Evolutionary conservation across 108 stramenopile species (phyloP), one percentile per base, ranked within the genome.

Genomic region (Skeletonema marinoi): DNA sequence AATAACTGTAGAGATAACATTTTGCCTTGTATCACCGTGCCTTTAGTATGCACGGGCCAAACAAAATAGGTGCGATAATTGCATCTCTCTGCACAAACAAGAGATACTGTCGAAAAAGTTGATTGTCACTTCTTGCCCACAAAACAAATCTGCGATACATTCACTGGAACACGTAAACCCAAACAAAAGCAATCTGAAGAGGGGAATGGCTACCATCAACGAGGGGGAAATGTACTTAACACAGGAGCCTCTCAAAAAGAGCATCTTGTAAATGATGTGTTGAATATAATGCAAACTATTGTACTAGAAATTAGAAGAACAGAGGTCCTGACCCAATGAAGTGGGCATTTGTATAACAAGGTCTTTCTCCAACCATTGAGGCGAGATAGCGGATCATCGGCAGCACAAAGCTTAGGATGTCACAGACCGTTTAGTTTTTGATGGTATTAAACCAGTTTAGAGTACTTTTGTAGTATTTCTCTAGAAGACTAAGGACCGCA

Each of bases 371-470:
- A 63, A 71, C 71, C 74, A 54, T 11, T 30, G 7, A 63, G 75
- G 81, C 65, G 81, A 82, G 81, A 63, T 63, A 29, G 44, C 25
- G 82, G 82, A 77, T 69, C 35, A 72, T 83, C 82, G 39, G 82
- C 76, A 83, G 82, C 82, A 62, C 76, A 33, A 68, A 68, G 82
- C 82, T 77, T 83, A 77, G 82, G 82, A 83, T 61, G 77, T 73
- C 82, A 68, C 76, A 33, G 76, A 83, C 82, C 82, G 62, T 58
- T 30, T 46, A 72, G 62, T 30, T 65, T 51, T 68, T 56, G 54
- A 25, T 21, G 54, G 19, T 10, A 25, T 56, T 56, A 56, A 56
- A 56, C 54, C 54, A 56, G 25, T 56, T 56, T 56, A 56, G 54
- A 56, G 54, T 56, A 56, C 54, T 56, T 46, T 30, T 67, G 69